Evolutionary conservation across 1,139 yeast species (phyloP).

Genomic region (Casaregolazyma suthepensis): DNA sequence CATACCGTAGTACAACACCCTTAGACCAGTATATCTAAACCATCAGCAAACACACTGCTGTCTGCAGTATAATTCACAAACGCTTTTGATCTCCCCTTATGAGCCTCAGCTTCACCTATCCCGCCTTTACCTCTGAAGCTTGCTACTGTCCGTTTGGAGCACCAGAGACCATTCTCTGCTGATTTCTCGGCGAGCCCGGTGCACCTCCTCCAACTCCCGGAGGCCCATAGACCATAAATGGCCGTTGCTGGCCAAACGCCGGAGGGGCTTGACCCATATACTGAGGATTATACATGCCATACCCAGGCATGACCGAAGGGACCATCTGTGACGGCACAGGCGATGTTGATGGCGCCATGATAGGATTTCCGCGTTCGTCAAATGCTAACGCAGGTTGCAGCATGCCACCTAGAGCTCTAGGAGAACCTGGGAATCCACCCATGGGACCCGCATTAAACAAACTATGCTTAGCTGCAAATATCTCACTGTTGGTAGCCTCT

Average conservation of each 20-base stretch:
- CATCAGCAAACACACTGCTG: neutral
- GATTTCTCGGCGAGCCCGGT: neutral
- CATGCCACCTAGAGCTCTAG: slow-evolving; percentile 19
- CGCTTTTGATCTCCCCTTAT: neutral
- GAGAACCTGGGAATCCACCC: slow-evolving; percentile 14
- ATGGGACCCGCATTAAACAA: slow-evolving; percentile 2
- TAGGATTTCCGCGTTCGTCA: slow-evolving; percentile 24
- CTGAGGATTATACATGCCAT: slow-evolving; percentile 22
- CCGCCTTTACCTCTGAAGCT: neutral
- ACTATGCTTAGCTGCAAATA: slow-evolving; percentile 13
- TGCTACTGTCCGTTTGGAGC: neutral
- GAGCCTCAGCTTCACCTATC: neutral
- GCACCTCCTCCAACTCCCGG: slow-evolving; percentile 5
- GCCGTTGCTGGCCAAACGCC: slow-evolving; percentile 8
- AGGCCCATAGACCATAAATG: slow-evolving; percentile 8
- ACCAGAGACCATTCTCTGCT: neutral
- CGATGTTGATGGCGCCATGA: slow-evolving; percentile 18
- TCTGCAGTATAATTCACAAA: neutral
- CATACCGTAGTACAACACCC: neutral
- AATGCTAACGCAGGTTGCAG: slow-evolving; percentile 21
- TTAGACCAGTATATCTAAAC: neutral
- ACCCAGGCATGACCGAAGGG: slow-evolving; percentile 23
- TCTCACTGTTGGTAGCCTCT: slow-evolving; percentile 23
- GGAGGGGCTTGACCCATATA: slow-evolving; percentile 16
- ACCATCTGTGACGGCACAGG: slow-evolving; percentile 23